Evolutionary conservation across 345 rosid genomes (phyloP), one percentile per base, ranked within the genome.

Genomic region (Psidium friedrichsthalianum): DNA sequence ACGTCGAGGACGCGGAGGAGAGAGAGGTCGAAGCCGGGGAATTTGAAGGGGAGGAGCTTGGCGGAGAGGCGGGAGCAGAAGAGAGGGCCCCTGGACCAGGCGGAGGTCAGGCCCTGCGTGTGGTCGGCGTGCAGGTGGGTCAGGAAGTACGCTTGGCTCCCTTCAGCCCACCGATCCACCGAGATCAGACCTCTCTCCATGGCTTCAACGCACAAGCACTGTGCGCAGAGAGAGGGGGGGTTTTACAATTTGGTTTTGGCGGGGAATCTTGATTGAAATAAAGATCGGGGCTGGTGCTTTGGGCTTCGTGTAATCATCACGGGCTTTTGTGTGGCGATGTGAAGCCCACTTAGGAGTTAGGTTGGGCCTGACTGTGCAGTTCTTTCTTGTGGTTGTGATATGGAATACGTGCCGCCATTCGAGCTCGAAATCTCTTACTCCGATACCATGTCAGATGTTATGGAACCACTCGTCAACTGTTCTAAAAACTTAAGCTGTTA

Each of bases 41-140:
- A 93, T 85, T 88, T 94, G 90, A 89, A 76, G 56, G 95, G 98
- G 86, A 96, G 91, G 44, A 96, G 93, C 44, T 93, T 91, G 84
- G 97, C 94, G 82, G 97, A 93, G 88, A 90, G 87, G 87, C 89
- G 92, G 56, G 99, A 95, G 92, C 98, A 96, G 93, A 87, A 95
- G 91, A 96, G 92, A 51, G 92, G 95, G 49, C 92, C 95, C 11
- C 86, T 83, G 18, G 90, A 83, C 98, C 99, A 96, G 21, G 82
- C 42, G 53, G 92, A 85, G 89, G 91, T 84, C 61, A 95, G 93
- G 88, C 98, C 97, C 7, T 86, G 90, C 44, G 95, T 94, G 88
- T 93, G 97, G 51, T 95, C 99, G 54, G 94, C 82, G 94, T 93
- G 95, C 69, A 95, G 89, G 89, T 95, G 97, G 18, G 96, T 95